Base-by-base conservation (phyloP, 495 filamentous ascomycete species). In the Rostrohypoxylon terebratum region DNA sequence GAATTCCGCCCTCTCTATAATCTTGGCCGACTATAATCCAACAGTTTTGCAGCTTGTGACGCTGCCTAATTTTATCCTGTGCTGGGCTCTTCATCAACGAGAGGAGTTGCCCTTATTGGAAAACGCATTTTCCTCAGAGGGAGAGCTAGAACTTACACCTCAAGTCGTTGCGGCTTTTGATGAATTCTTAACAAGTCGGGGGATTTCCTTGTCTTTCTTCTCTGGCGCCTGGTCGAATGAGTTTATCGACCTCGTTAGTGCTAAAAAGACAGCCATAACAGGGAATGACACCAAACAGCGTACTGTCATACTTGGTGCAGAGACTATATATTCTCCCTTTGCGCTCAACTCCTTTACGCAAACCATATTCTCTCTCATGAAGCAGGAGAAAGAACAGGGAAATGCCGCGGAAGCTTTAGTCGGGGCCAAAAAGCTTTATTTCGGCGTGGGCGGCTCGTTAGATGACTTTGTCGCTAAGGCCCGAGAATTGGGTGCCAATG, bases 361-460 rank as follows among this genome's bases (percentile, higher is more conserved):
- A 63, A 91, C 91, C 4, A 80, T 98, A 34, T 77, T 93, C 53
- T 82, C 80, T 3, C 75, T 96, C 9, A 78, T 97, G 63, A 79
- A 87, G 54, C 81, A 82, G 3, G 86, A 90, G 11, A 85, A 81
- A 55, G 66, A 57, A 28, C 78, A 71, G 3, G 79, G 68, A 4
- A 75, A 79, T 1, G 74, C 74, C 40, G 87, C 87, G 33, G 87
- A 84, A 63, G 93, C 93, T 5, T 78, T 97, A n/a, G 84, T 99
- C 1, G 96, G 90, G 4, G 96, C 96, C 2, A 99, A 99, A 83
- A 88, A 89, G 79, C 89, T 98, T 1, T 99, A 99, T 79, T 99
- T 99, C 76, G 96, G 96, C 4, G 96, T 99, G 61, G 96, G 96
- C 2, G 96, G 96, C 18, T 93, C 94, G 18, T 88, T 99, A 45